Evolutionary conservation across 2,329 filamentous ascomycete genomes (phyloP), one percentile per base, ranked within the genome.

Genomic region (Aspergillus jensenii): DNA sequence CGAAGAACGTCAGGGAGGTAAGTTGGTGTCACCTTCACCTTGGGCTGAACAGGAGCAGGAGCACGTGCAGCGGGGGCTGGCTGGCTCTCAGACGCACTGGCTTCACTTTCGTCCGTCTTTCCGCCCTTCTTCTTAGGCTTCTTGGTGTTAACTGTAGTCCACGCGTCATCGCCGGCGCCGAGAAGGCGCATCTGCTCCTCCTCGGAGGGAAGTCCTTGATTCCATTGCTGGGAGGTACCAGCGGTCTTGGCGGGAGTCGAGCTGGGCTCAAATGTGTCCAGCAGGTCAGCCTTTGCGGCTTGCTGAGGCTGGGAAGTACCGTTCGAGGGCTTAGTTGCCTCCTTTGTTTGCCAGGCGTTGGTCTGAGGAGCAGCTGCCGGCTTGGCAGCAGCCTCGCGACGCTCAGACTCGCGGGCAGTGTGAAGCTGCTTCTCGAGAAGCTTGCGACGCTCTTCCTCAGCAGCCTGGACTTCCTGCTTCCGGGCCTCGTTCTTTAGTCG

Each of bases 401-500:
- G 92, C 74, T 96, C 91, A 50, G 90, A 86, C 71, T 92, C 85
- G 64, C 93, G 87, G 56, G 92, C 92, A 59, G 84, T 83, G 62
- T 92, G 89, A 63, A 91, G 86, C 79, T 96, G 93, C 73, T 89
- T 88, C 79, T 97, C 92, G 68, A 90, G 81, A 60, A 90, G 81
- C 39, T 80, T 79, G 78, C 91, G 90, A 70, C 93, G 88, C 69
- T 90, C 83, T 70, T 87, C 85, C 78, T 97, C 93, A 1, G 89
- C 86, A 67, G 90, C 89, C 71, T 93, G 88, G 31, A 90, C 87
- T 57, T 85, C 82, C 31, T 82, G 80, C 81, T 91, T 95, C 68
- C 87, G 87, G 58, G 87, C 88, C 77, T 96, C 92, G 39, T 85
- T 87, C 86, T 96, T 97, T 80, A 89, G 87, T 65, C 88, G 86